A percentile compares a stretch with the other conserved stretches of the same genome.
These are phyloP conservation scores for Ceratonia siliqua DNA, from an alignment of 306 rosid species.

Conservation along the genomic window DNA sequence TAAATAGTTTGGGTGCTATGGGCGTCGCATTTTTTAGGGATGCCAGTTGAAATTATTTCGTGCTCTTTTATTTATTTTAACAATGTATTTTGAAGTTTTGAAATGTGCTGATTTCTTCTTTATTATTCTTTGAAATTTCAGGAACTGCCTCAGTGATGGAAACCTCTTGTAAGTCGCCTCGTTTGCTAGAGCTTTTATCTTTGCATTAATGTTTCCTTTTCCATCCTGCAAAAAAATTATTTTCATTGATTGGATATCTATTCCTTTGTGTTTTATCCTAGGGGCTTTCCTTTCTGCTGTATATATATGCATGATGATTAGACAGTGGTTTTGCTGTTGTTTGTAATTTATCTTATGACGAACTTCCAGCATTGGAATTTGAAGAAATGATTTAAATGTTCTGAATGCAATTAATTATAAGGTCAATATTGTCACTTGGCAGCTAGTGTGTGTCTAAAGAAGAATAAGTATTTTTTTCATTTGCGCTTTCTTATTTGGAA, in stretches of 20 bases:
- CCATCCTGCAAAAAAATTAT: background rate
- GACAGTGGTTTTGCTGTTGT: background rate
- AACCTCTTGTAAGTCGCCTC: conserved; percentile 78
- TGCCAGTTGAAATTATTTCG: background rate
- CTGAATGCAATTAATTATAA: background rate
- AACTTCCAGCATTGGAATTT: background rate
- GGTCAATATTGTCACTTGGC: background rate
- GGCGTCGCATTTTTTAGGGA: background rate
- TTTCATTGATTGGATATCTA: background rate
- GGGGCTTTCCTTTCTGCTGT: background rate
- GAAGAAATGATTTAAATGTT: background rate
- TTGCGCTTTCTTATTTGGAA: background rate
- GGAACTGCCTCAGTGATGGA: conserved; percentile 84
- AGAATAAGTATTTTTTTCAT: background rate
- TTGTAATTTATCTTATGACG: background rate
- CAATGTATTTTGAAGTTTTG: background rate
- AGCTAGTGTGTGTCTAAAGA: background rate
- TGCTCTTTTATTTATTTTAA: background rate
- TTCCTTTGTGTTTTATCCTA: background rate
- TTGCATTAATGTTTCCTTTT: background rate
- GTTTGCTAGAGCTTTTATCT: background rate
- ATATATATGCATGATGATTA: background rate
- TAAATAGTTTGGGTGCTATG: background rate
- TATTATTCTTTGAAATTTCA: conserved; percentile 47
- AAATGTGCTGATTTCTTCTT: conserved; percentile 36